Percentiles rank a stretch among this genome's conserved stretches.
Conservation (phyloP, 371 early-diverging fungal genomes). For the Batkoa obscura region DNA sequence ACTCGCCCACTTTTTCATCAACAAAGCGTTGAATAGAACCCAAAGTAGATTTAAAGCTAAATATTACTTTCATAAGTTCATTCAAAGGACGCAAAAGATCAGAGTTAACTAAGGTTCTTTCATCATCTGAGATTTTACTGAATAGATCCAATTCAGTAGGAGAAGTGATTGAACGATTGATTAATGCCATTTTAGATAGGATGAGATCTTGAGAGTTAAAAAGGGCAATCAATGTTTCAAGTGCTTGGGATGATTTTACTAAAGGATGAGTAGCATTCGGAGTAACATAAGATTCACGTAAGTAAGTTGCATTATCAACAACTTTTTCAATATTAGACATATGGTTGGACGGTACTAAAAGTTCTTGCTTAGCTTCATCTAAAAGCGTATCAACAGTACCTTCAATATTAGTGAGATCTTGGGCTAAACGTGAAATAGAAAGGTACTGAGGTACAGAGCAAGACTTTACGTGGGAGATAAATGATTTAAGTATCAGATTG, state of each 20-base stretch:
- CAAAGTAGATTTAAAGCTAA: not conserved
- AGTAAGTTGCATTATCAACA: not conserved
- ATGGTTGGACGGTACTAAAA: conserved; percentile 25
- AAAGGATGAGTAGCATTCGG: not conserved
- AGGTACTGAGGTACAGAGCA: conserved; percentile 47
- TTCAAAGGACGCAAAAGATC: not conserved
- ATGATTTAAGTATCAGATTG: conserved; percentile 5
- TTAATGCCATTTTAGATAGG: not conserved
- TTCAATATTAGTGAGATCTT: conserved; percentile 48
- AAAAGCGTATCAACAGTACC: conserved; percentile 45
- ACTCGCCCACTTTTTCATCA: not conserved
- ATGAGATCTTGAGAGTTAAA: not conserved
- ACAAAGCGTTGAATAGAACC: not conserved
- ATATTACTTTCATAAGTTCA: not conserved
- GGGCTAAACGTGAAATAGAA: conserved; percentile 41
- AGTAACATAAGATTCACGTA: not conserved
- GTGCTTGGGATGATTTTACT: not conserved
- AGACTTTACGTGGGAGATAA: conserved; percentile 39
- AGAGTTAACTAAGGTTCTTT: not conserved
- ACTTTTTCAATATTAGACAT: conserved; percentile 33
- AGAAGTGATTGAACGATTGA: not conserved
- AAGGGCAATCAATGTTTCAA: not conserved
- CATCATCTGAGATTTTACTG: not conserved
- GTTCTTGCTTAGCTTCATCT: conserved; percentile 50
- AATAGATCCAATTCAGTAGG: not conserved